These are phyloP conservation scores for Termitomyces eurrhizus DNA, from an alignment of 768 basidiomycete species.

Conservation along the genomic window DNA sequence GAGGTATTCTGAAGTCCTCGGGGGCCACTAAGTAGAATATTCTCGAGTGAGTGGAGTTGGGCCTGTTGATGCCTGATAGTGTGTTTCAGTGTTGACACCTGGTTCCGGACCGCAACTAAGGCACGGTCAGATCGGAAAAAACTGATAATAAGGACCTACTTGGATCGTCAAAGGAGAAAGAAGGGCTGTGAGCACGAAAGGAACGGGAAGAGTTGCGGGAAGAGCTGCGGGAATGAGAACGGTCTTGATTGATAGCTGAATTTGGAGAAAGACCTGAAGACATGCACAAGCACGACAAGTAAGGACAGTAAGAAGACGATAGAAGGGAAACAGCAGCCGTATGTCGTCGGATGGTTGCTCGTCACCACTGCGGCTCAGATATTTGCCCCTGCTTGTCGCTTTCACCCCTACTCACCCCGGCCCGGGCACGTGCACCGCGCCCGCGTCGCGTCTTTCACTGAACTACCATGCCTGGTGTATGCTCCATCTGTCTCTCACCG, in stretches of 20 bases:
- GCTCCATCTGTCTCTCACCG: constrained; percentile 53
- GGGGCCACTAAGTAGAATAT: constrained; percentile 60
- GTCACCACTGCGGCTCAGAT: not conserved
- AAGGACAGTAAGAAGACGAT: constrained; percentile 13
- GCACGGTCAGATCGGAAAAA: constrained; percentile 16
- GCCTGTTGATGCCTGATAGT: constrained; percentile 83
- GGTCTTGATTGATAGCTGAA: constrained; percentile 28
- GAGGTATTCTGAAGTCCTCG: constrained; percentile 45
- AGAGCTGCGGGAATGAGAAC: constrained; percentile 37
- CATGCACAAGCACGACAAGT: constrained; percentile 24
- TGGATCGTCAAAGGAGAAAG: constrained; percentile 57
- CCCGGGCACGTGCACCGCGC: not conserved
- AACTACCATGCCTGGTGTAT: constrained; percentile 27
- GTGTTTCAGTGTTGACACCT: constrained; percentile 80
- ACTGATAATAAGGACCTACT: constrained; percentile 39
- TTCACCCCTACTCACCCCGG: not conserved
- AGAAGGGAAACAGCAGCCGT: constrained; percentile 1
- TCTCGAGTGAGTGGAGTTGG: constrained; percentile 68
- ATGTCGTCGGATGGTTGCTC: not conserved
- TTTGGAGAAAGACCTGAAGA: constrained; percentile 30
- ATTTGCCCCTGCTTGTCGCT: constrained; percentile 4
- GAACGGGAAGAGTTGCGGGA: constrained; percentile 43
- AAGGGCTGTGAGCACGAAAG: constrained; percentile 52
- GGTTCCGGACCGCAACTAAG: constrained; percentile 70
- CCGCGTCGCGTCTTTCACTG: not conserved